phyloP scores from a whole-genome alignment of 148 eudicot species.

The Diospyros lotus region DNA sequence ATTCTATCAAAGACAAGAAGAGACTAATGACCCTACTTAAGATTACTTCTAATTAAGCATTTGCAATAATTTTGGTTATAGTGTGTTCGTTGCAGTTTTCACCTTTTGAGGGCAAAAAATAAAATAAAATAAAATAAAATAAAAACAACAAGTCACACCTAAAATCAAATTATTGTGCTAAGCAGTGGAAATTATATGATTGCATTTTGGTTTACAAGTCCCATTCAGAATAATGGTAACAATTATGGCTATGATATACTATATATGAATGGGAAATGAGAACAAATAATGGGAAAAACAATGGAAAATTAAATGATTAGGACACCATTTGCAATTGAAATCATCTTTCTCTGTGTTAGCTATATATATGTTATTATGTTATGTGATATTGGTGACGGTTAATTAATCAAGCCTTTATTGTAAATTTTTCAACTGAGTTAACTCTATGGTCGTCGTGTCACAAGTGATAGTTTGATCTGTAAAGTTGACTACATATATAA shows the following conservation, averaged over 20 bases:
- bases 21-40: neutral
- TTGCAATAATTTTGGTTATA: too few relatives aligned
- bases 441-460: too few relatives aligned
- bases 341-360: neutral
- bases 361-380: too few relatives aligned
- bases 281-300: neutral
- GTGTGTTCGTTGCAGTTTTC: neutral
- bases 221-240: constrained; percentile 14
- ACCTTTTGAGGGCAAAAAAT: neutral
- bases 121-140: too few relatives aligned
- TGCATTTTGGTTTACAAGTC: constrained; percentile 16
- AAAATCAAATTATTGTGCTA: neutral
- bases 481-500: too few relatives aligned
- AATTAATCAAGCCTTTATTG: too few relatives aligned
- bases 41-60: too few relatives aligned
- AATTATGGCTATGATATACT: constrained; percentile 1
- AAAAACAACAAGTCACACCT: neutral
- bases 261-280: constrained; percentile 1
- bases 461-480: too few relatives aligned
- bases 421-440: too few relatives aligned
- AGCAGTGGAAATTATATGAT: constrained; percentile 2
- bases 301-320: constrained; percentile 10
- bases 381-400: too few relatives aligned
- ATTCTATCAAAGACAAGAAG: neutral
- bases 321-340: neutral